A percentile compares a stretch with the other conserved stretches of the same genome.
phyloP scores from a whole-genome alignment of 148 eudicot species.

The Heliosperma pusillum region DNA sequence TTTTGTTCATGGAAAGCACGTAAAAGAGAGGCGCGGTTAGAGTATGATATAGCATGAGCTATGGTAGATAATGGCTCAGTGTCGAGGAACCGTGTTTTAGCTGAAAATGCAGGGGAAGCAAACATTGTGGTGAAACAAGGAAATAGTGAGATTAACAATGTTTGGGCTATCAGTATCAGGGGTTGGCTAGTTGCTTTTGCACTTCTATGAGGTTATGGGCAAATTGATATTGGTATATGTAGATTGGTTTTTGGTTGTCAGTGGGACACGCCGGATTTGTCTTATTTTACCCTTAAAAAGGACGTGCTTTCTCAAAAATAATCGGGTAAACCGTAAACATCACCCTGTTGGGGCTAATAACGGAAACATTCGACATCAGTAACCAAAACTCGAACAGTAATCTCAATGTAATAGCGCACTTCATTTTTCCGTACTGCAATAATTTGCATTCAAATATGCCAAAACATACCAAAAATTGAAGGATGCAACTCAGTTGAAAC shows the following conservation, averaged over 20 bases:
- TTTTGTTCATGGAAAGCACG: slow-evolving; percentile 9
- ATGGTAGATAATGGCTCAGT: slow-evolving; percentile 8
- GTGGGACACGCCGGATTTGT: slow-evolving; percentile 5
- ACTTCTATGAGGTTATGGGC: neutral
- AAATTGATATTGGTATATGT: neutral
- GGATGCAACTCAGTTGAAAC: no score
- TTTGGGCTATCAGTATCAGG: neutral
- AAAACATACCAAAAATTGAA: no score
- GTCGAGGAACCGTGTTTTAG: slow-evolving; percentile 30
- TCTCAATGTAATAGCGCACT: no score
- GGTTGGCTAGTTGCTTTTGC: slow-evolving; percentile 2
- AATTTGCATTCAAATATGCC: no score
- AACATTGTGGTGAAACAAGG: slow-evolving; percentile 19
- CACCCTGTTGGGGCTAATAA: no score
- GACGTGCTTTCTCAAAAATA: no score
- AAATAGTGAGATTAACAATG: neutral
- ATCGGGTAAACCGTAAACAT: slow-evolving; percentile 29
- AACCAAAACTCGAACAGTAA: no score
- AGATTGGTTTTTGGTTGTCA: neutral
- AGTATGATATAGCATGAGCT: slow-evolving; percentile 1
- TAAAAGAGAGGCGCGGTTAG: neutral
- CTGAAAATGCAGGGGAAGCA: slow-evolving; percentile 18
- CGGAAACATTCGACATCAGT: no score
- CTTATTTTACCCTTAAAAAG: neutral
- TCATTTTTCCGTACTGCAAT: no score